A percentile compares a stretch with the other conserved stretches of the same genome.
These are phyloP conservation scores for Solanum neorickii DNA, from an alignment of 257 asterid genomes.

Conservation along the genomic window DNA sequence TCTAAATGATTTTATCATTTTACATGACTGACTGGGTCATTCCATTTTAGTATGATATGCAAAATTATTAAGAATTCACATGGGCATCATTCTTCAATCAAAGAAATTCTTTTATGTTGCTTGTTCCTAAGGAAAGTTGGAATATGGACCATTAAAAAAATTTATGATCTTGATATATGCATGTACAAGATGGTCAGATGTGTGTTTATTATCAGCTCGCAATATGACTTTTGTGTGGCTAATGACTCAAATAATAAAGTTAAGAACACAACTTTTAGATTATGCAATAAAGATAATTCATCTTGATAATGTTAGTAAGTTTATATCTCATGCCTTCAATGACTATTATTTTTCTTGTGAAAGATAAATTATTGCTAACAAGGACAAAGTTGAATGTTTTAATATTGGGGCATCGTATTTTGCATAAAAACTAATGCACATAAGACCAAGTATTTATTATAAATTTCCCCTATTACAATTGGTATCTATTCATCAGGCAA, in stretches of 20 bases:
- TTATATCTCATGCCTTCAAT: not conserved
- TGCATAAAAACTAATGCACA: not conserved
- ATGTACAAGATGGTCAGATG: not conserved
- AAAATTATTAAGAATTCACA: not conserved
- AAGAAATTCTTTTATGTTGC: not conserved
- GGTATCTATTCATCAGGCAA: not conserved
- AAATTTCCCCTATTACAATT: not conserved
- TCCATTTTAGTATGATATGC: not conserved
- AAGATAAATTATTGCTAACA: not conserved
- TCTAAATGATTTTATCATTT: not conserved
- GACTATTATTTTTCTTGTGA: not conserved
- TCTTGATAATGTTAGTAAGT: not conserved
- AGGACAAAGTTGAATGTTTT: not conserved
- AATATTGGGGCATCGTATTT: not conserved
- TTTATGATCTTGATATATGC: not conserved
- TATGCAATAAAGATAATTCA: not conserved
- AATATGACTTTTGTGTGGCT: not conserved
- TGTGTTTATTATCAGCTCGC: not conserved
- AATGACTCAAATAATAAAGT: not conserved
- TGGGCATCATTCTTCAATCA: not conserved
- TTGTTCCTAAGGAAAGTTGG: not conserved
- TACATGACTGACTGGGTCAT: not conserved
- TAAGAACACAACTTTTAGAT: not conserved
- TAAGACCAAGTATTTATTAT: not conserved
- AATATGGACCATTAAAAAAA: not conserved